Evolutionary conservation across 2,329 filamentous ascomycete genomes (phyloP), one percentile per base, ranked within the genome.

Genomic region (Venturia nashicola): DNA sequence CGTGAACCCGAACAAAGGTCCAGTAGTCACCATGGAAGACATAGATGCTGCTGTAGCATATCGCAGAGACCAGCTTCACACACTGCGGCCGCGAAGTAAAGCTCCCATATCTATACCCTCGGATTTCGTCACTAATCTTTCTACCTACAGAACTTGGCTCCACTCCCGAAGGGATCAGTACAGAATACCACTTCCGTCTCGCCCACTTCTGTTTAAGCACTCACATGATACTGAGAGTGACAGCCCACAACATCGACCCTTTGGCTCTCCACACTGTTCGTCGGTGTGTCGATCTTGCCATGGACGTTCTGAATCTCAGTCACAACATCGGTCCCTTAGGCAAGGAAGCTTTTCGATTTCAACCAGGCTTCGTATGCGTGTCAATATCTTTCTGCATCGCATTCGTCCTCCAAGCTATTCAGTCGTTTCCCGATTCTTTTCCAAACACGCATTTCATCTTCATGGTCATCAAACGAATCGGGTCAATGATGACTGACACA

Each of bases 11-110:
- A 36, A 36, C 32, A 7, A 14, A 7, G 51, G 5, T 9, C 27
- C 32, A 3, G 27, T 36, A 3, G 51, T 55, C 27, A 55, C 51
- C 12, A 55, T 55, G 51, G 32, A 55, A 14, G 51, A 55, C 14
- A 55, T 55, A 27, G 51, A 55, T 55, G 51, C 51, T 34, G 51
- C 51, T 55, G 51, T 55, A 18, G 51, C 51, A 18, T 55, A 55
- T 36, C 51, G 51, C 7, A 16, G 51, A 36, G 51, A 55, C 14
- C 51, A 55, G 36, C 51, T 55, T 7, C 51, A 32, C 16, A 18
- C 27, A 36, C 32, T 55, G 32, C 51, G 51, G 5, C 51, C 51
- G 6, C 51, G 32, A 36, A 55, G 51, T 55, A 34, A 18, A 14
- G 5, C 32, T 36, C 2, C 11, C 23, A 5, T 32, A 55, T 3